Evolutionary conservation across 164 flowering plant genomes (phyloP).

Genomic region (Vitis rupestris): DNA sequence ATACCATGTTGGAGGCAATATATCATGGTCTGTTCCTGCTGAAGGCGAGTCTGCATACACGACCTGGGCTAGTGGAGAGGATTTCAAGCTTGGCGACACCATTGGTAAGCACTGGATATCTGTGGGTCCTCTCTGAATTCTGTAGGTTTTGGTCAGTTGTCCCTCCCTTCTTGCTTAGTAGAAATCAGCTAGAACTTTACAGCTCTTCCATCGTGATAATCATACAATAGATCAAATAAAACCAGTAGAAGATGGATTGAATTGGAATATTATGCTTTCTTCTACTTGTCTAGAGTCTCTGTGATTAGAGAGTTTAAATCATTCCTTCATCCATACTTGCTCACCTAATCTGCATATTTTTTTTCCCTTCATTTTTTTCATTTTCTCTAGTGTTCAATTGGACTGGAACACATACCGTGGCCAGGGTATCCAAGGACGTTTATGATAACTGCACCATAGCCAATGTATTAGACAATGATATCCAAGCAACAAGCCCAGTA

Average conservation of each 20-base stretch:
- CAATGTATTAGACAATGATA: no score
- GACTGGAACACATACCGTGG: slow-evolving; percentile 11
- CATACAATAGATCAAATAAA: no score
- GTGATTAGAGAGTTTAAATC: no score
- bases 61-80: neutral
- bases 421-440: slow-evolving; percentile 5
- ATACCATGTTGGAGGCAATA: slow-evolving; percentile 7
- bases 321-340: no score
- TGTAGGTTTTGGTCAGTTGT: no score
- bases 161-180: no score
- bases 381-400: slow-evolving; percentile 12
- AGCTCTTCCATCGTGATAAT: no score
- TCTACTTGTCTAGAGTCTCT: no score
- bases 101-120: neutral
- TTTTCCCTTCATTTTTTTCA: neutral
- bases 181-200: no score
- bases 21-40: slow-evolving; percentile 13
- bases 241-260: no score
- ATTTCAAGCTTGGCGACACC: slow-evolving; percentile 6
- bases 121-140: no score
- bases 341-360: neutral
- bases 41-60: slow-evolving; percentile 2
- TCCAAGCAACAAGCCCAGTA: neutral
- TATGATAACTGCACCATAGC: slow-evolving; percentile 15
- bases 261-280: no score